A percentile compares a stretch with the other conserved stretches of the same genome.
Conservation (phyloP, 2,329 filamentous ascomycete genomes). For the Epichloe sp. region DNA sequence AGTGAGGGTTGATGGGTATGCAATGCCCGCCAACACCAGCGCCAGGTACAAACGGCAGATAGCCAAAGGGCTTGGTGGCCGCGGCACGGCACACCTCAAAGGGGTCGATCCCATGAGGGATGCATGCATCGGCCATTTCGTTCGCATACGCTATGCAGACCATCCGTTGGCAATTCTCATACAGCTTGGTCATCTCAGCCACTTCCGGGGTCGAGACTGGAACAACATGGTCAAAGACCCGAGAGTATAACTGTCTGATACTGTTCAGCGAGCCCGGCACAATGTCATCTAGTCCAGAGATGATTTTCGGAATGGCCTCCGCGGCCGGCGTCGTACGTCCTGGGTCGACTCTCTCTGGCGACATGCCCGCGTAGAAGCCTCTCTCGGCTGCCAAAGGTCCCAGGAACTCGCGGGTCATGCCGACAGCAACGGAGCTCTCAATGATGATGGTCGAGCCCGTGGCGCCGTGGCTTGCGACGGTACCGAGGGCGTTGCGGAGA, state of each 20-base stretch:
- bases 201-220: conserved; percentile 38
- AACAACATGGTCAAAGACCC: conserved; percentile 34
- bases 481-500: conserved; percentile 28
- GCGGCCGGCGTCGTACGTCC: conserved; percentile 28
- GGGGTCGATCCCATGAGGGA: conserved; percentile 30
- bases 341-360: conserved; percentile 39
- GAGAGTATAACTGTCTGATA: conserved; percentile 31
- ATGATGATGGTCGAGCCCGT: conserved; percentile 35
- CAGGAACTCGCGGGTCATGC: conserved; percentile 38
- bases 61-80: conserved; percentile 39
- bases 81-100: conserved; percentile 37
- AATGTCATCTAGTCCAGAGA: conserved; percentile 37
- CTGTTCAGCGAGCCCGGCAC: conserved; percentile 29
- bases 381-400: conserved; percentile 28
- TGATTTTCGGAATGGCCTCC: conserved; percentile 36
- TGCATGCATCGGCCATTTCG: conserved; percentile 42
- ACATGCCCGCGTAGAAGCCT: conserved; percentile 35
- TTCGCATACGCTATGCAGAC: conserved; percentile 41
- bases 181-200: conserved; percentile 45
- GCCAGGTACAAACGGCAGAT: conserved; percentile 32
- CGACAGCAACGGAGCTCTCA: conserved; percentile 40
- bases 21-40: conserved; percentile 42
- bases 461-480: conserved; percentile 27
- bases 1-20: conserved; percentile 42
- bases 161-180: conserved; percentile 45